Base-by-base conservation (phyloP, 495 filamentous ascomycete genomes). In the Penicillium crystallinum region DNA sequence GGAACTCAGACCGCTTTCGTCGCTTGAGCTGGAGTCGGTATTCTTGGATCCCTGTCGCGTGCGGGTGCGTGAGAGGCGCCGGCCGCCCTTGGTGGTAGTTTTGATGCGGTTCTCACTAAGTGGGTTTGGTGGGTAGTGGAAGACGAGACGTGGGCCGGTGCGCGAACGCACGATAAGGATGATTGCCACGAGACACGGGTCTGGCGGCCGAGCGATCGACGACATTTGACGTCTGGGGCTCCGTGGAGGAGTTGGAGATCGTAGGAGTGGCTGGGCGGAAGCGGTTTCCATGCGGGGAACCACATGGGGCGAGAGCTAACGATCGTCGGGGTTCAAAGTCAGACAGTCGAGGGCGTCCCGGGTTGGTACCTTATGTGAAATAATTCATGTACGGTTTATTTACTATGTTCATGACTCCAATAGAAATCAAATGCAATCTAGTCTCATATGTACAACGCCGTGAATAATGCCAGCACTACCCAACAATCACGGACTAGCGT, bases 81-180 rank as follows among this genome's bases (percentile, higher is more conserved):
- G 69, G 21, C 63, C 63, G 42, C 56, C 56, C 57, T 69, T 70
- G 53, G 57, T 50, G 33, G 63, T 68, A 29, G 64, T 48, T 55
- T 65, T 68, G 15, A 70, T 53, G 27, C 65, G 68, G 55, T 70
- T 71, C 52, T 75, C 74, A 62, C 64, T 70, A 47, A 74, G 75
- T 8, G 79, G 84, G 51, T 74, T 77, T 19, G 83, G 82, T 12
- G 91, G 91, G 64, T 95, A 95, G 73, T 97, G 91, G 75, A 95
- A 97, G 61, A 95, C 85, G 63, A 95, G 87, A 40, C 81, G 79
- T 22, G 91, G 88, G 6, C 90, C 90, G 55, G 88, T 86, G 46
- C 85, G 83, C 6, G 89, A 88, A 52, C 88, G 82, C 46, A 88
- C 85, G 56, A 96, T 85, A 31, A 96, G 81, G 35, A 95, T 78